Base-by-base conservation (phyloP, 2,329 filamentous ascomycete genomes). In the Chrysoporthe puriensis region DNA sequence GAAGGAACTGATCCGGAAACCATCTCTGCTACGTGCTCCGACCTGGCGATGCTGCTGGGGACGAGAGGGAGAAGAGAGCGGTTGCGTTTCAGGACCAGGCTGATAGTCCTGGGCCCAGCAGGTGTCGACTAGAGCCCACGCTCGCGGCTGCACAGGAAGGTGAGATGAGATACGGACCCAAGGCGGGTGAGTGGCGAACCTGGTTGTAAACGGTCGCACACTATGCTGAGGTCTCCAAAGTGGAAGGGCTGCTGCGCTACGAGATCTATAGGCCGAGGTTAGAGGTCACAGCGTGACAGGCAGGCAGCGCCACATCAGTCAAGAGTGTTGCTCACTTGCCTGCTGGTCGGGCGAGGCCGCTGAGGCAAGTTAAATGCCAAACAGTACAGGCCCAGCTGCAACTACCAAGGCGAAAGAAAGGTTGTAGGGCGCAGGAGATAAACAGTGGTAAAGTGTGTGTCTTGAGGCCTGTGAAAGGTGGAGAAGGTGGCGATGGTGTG, bases 1-100 rank as follows among this genome's bases (percentile, higher is more conserved):
- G 79, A 71, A 14, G 79, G 71, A 18, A 79, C 76, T 42, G 50
- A 32, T 26, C 56, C 66, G 54, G 58, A 18, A 48, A 52, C 59
- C 68, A 70, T 70, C 2, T 21, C n/a, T 60, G 57, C 36, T 40
- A 18, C 7, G 4, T n/a, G 36, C 18, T 43, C 9, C 21, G 48
- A 32, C 26, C 1, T 32, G 36, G 36, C 9, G 36, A 40, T 40
- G 36, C 36, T 40, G 6, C 36, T 5, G 46, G 7, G 44, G 18
- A n/a, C 2, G 48, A 9, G 46, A 16, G 21, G 3, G 26, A 32
- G 50, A 52, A 26, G 48, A 52, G 48, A 18, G 21, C 11, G 50
- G 50, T 16, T 16, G 50, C 5, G 14, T 54, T 26, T 14, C 50
- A 21, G 26, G 50, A 34, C 16, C 11, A 32, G 32, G 26, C 9